Evolutionary conservation across 768 basidiomycete genomes (phyloP).

Genomic region (Omphalotus guepiniiformis): DNA sequence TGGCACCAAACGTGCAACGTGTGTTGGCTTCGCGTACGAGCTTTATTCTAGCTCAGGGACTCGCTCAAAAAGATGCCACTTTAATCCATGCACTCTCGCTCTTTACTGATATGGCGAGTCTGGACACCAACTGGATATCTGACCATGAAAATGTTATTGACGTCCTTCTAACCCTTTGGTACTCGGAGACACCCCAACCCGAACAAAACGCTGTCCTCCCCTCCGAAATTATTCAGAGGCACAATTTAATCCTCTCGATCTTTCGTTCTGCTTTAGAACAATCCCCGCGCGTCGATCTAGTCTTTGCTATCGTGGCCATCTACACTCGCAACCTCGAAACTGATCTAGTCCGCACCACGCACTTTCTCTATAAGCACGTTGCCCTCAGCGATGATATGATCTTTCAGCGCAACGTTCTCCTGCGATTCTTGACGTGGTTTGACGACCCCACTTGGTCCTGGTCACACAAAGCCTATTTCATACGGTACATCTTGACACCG

Average conservation of each 20-base stretch:
- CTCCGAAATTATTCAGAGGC: slow-evolving; percentile 54
- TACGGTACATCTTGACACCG: slow-evolving; percentile 85
- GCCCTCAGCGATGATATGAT: slow-evolving; percentile 64
- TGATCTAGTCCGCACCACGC: slow-evolving; percentile 72
- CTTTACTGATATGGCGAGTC: slow-evolving; percentile 67
- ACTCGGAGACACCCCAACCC: slow-evolving; percentile 39
- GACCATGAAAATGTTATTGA: slow-evolving; percentile 67
- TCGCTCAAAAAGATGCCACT: slow-evolving; percentile 44
- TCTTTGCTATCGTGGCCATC: slow-evolving; percentile 83
- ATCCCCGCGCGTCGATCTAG: slow-evolving; percentile 76
- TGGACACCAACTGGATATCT: slow-evolving; percentile 67
- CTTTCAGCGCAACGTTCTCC: slow-evolving; percentile 78
- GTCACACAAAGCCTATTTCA: slow-evolving; percentile 73
- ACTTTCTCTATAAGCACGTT: slow-evolving; percentile 85
- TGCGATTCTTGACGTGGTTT: slow-evolving; percentile 86
- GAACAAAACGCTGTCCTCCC: too few relatives aligned
- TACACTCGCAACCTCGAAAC: slow-evolving; percentile 78
- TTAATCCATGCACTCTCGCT: slow-evolving; percentile 73
- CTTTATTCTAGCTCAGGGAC: slow-evolving; percentile 45
- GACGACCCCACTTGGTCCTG: slow-evolving; percentile 56
- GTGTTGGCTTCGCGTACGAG: slow-evolving; percentile 63
- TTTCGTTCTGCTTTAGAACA: slow-evolving; percentile 70
- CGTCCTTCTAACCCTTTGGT: slow-evolving; percentile 73
- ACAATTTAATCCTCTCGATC: slow-evolving; percentile 66
- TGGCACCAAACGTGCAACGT: slow-evolving; percentile 71